Conservation (phyloP, 2,329 filamentous ascomycete genomes). For the Neonectria hederae region DNA sequence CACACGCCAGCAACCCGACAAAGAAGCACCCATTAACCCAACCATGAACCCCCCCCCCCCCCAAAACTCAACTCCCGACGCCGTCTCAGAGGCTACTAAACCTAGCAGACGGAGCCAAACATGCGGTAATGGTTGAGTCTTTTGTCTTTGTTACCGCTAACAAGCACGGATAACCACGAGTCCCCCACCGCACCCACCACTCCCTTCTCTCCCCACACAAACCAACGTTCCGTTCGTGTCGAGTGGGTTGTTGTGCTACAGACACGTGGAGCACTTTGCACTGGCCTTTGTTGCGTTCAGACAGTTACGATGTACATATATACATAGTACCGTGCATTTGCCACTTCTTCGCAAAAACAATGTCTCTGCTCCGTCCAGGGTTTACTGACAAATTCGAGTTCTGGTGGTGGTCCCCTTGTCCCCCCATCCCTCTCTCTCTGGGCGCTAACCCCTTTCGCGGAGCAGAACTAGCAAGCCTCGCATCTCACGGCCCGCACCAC, state of each 20-base stretch:
- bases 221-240: too few species aligned
- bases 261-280: neutral
- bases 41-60: neutral
- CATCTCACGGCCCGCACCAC: neutral
- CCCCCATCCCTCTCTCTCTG: neutral
- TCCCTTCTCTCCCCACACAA: neutral
- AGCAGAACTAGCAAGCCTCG: conserved; percentile 1
- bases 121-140: neutral
- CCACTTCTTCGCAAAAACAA: too few species aligned
- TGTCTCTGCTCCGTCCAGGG: neutral
- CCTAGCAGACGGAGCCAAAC: neutral
- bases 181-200: neutral
- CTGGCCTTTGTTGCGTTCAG: neutral
- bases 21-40: neutral
- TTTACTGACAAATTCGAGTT: neutral
- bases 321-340: neutral
- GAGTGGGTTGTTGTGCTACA: neutral
- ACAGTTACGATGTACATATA: neutral
- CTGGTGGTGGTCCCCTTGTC: neutral
- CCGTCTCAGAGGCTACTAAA: neutral
- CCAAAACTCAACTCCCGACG: conserved; percentile 4
- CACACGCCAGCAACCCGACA: too few species aligned
- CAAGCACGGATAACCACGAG: neutral
- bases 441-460: neutral
- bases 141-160: neutral